Evolutionary conservation across 2,329 filamentous ascomycete genomes (phyloP), one percentile per base, ranked within the genome.

Genomic region (Trichoderma sp.): DNA sequence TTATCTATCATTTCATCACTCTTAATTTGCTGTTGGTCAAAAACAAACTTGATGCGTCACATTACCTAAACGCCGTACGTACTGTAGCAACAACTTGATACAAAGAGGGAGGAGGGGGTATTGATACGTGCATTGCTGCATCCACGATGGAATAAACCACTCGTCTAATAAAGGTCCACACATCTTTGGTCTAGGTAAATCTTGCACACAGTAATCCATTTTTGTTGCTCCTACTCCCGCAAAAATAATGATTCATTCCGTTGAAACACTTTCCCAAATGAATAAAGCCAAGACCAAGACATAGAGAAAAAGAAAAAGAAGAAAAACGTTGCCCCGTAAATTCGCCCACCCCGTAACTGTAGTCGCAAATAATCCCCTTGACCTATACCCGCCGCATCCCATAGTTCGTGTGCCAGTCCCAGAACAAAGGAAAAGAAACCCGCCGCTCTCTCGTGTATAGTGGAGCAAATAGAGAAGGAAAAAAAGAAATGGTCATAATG

Each of bases 51-150:
- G 60, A 63, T 63, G 60, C 67, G 24, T 71, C 67, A 71, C 24
- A 71, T 71, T 71, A 21, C 53, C 21, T 14, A 38, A 3, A n/a
- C 16, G 31, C 29, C 56, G 41, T 6, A 38, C 3, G 33, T 38
- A n/a, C 41, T 16, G 29, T 67, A 67, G n/a, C 14, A 21, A 67
- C 16, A 33, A 18, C 18, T 33, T 53, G 31, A 24, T 56, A 56
- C 50, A 24, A 56, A 24, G 11, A 12, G 45, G n/a, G 9, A 53
- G 18, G 21, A 24, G n/a, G 45, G 69, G 59, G 59, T 62, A 63
- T 21, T 63, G 24, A 72, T 64, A 72, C 35, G 29, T 72, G 69
- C 69, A 72, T 72, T 72, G 69, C 69, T 72, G 56, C 69, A 72
- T 64, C 59, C 18, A 35, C 69, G n/a, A 24, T 35, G 24, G 12